phyloP scores from a whole-genome alignment of 768 basidiomycete species.

The Termitomyces sp. region DNA sequence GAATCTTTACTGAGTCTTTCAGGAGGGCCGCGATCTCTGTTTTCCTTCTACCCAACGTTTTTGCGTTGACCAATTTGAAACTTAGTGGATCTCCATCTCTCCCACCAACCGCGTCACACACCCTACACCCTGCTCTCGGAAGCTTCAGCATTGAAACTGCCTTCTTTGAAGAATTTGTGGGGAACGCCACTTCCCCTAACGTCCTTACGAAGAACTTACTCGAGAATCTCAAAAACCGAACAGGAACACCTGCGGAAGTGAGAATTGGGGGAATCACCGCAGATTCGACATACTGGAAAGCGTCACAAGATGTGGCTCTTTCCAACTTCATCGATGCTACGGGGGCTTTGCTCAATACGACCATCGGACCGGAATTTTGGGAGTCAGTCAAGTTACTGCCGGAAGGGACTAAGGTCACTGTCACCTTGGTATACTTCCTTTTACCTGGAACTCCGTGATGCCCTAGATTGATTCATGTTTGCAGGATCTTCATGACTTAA shows the following conservation, averaged over 20 bases:
- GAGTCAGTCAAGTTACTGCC: conserved; percentile 39
- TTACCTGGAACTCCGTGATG: background rate
- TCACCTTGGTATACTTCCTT: conserved; percentile 32
- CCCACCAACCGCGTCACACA: conserved; percentile 37
- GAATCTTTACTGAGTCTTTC: background rate
- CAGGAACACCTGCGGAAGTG: conserved; percentile 39
- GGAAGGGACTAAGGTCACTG: conserved; percentile 38
- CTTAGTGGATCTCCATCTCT: conserved; percentile 36
- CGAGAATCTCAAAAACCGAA: conserved; percentile 38
- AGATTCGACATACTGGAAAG: conserved; percentile 46
- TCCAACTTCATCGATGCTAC: conserved; percentile 39
- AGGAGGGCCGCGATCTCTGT: background rate
- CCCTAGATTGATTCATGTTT: background rate
- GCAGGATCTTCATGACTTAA: conserved; percentile 40
- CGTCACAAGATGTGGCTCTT: conserved; percentile 30
- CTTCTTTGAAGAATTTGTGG: conserved; percentile 45
- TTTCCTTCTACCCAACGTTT: background rate
- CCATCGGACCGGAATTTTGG: conserved; percentile 47
- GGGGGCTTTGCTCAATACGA: conserved; percentile 43
- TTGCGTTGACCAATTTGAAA: conserved; percentile 18
- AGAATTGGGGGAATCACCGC: conserved; percentile 52
- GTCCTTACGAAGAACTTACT: conserved; percentile 37
- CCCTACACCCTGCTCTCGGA: conserved; percentile 37
- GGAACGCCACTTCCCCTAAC: conserved; percentile 40
- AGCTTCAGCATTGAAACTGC: conserved; percentile 54